Conservation (phyloP, 2,329 filamentous ascomycete species). For the Aotearoamyces nothofagi region DNA sequence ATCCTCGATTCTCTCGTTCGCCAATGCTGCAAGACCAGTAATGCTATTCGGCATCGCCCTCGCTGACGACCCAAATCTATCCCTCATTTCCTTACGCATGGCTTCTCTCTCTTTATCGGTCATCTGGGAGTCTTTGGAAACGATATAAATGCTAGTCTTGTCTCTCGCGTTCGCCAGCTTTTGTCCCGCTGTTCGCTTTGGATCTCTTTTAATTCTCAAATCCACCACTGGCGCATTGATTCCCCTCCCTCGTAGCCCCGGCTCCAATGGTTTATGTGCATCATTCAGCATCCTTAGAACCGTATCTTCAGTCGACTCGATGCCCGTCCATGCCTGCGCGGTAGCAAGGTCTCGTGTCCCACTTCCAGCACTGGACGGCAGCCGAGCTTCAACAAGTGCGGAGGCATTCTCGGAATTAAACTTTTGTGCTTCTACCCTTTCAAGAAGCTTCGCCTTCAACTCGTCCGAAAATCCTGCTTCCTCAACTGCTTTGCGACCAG, state of each 20-base stretch:
- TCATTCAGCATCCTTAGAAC: conserved; percentile 77
- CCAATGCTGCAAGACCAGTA: conserved; percentile 64
- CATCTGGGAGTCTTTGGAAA: conserved; percentile 35
- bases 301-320: conserved; percentile 58
- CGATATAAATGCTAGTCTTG: conserved; percentile 37
- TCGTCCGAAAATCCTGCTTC: conserved; percentile 50
- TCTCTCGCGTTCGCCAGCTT: conserved; percentile 40
- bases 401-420: conserved; percentile 34
- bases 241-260: conserved; percentile 29
- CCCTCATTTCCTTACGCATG: conserved; percentile 57
- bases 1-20: conserved; percentile 86
- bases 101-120: conserved; percentile 59
- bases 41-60: conserved; percentile 63
- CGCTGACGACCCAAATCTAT: conserved; percentile 62
- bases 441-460: conserved; percentile 40
- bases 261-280: conserved; percentile 52
- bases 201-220: conserved; percentile 29
- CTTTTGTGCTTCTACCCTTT: conserved; percentile 37
- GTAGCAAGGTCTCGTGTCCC: conserved; percentile 54
- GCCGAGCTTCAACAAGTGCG: conserved; percentile 31
- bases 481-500: conserved; percentile 42
- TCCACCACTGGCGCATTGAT: conserved; percentile 32
- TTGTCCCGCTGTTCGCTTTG: conserved; percentile 26
- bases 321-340: conserved; percentile 62
- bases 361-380: conserved; percentile 44